A percentile compares a stretch with the other conserved stretches of the same genome.
Conservation (phyloP, 768 basidiomycete species). For the Mycena leptocephala region DNA sequence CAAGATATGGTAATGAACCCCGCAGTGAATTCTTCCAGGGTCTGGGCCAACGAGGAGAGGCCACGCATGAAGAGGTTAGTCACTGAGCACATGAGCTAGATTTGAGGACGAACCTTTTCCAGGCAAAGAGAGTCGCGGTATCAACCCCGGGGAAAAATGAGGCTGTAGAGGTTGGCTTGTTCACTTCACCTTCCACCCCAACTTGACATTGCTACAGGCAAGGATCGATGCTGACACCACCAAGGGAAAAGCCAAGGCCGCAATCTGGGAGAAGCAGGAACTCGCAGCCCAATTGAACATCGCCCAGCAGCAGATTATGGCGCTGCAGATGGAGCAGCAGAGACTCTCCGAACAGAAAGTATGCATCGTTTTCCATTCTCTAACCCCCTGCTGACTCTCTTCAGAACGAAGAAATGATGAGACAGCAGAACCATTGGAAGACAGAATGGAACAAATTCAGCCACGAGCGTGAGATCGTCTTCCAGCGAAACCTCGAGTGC, state of each 20-base stretch:
- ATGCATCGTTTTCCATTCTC: not conserved
- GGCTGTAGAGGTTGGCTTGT: not conserved
- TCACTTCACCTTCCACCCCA: not conserved
- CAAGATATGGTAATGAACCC: not conserved
- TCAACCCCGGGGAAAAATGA: not conserved
- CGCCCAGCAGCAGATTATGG: not conserved
- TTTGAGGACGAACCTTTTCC: not conserved
- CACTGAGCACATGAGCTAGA: not conserved
- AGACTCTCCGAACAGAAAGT: not conserved
- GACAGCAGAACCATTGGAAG: not conserved
- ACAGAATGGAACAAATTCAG: not conserved
- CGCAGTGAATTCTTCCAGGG: not conserved
- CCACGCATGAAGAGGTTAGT: not conserved
- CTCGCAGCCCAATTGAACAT: not conserved
- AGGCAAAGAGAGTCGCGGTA: not conserved
- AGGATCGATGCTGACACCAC: not conserved
- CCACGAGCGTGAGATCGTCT: not conserved
- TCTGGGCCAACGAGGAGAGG: not conserved
- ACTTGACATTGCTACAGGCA: not conserved
- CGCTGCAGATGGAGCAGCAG: not conserved
- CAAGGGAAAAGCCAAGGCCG: not conserved
- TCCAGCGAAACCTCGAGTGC: not conserved
- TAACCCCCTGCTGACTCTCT: not conserved
- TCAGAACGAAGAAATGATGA: not conserved
- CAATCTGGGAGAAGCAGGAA: not conserved